These are phyloP conservation scores for Petunia secreta DNA, from an alignment of 257 asterid genomes.

Conservation along the genomic window DNA sequence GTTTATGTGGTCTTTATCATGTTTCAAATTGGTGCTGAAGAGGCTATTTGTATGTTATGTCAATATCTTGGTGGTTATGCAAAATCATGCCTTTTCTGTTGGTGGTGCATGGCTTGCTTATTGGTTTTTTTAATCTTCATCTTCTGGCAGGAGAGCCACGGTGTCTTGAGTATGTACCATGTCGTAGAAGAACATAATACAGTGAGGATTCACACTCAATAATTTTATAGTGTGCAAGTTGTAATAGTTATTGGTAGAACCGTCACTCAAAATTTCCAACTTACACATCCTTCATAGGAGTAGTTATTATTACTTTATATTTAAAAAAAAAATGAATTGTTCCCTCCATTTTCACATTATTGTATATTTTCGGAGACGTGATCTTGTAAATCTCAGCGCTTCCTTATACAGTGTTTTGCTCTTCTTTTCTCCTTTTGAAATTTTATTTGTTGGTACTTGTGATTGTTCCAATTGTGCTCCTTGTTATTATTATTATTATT, in stretches of 20 bases:
- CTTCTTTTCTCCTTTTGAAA: neutral
- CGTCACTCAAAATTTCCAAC: neutral
- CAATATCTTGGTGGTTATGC: neutral
- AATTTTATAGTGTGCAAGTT: neutral
- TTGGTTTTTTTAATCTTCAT: constrained; percentile 5
- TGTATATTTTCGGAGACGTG: neutral
- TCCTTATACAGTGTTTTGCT: neutral
- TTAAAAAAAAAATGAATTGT: neutral
- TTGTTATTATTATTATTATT: neutral
- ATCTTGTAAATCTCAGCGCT: neutral
- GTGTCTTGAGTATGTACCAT: neutral
- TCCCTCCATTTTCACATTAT: neutral
- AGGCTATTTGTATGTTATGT: neutral
- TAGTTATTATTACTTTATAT: neutral
- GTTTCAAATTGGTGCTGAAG: neutral
- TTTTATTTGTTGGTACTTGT: neutral
- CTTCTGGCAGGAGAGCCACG: constrained; percentile 18
- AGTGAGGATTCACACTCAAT: neutral
- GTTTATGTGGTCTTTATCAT: neutral
- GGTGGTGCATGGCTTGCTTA: neutral
- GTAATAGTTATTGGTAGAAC: neutral
- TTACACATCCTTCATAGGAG: neutral
- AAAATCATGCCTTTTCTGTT: neutral
- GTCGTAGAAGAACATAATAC: neutral
- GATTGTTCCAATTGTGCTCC: neutral